phyloP scores from a whole-genome alignment of 208 protist genomes.

The Tritrichomonas musculus region DNA sequence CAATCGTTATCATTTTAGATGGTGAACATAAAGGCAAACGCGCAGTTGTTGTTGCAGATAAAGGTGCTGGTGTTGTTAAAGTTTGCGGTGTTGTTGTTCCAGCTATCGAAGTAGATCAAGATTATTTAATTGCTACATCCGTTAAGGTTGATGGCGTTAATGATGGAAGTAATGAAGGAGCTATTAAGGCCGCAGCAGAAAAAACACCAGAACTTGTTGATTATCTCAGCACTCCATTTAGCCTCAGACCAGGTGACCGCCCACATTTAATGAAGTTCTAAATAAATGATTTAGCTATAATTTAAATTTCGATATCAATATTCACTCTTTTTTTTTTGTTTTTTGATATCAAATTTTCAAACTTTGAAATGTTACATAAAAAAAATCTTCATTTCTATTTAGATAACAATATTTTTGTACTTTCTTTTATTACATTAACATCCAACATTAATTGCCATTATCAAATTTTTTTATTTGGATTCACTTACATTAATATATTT shows the following conservation, averaged over 20 bases:
- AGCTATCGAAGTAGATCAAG: background rate
- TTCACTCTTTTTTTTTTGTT: background rate
- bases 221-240: conserved; percentile 1
- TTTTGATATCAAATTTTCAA: background rate
- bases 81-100: background rate
- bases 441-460: background rate
- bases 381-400: background rate
- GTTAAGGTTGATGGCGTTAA: background rate
- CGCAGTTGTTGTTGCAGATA: background rate
- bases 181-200: background rate
- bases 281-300: background rate
- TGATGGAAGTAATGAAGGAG: background rate
- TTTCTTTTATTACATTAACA: background rate
- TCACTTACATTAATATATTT: background rate
- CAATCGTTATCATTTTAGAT: background rate
- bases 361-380: background rate
- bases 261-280: conserved; percentile 25
- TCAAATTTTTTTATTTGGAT: background rate
- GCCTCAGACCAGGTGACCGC: background rate
- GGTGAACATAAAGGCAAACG: background rate
- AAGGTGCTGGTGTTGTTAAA: background rate
- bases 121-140: conserved; percentile 6
- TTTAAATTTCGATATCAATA: background rate
- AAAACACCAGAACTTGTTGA: background rate
- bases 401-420: background rate